Evolutionary conservation across 805 yeast species (phyloP).

Genomic region (Candida dajiaensis): DNA sequence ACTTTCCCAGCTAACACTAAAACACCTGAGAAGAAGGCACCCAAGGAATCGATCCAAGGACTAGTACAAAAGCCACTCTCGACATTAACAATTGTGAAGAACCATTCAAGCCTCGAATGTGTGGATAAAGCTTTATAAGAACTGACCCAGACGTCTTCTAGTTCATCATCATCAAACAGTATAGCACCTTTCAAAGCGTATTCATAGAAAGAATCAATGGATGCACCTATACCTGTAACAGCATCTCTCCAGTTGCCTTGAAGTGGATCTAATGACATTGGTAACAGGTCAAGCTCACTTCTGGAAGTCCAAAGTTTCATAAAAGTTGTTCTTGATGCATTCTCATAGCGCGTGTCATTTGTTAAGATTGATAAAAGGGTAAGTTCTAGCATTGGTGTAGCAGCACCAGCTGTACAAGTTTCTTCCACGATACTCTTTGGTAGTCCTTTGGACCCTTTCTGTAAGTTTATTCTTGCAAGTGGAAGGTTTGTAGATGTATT

Average conservation of each 20-base stretch:
- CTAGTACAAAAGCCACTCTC: constrained; percentile 43
- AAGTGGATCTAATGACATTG: constrained; percentile 68
- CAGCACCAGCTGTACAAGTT: constrained; percentile 86
- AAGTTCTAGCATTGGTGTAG: constrained; percentile 77
- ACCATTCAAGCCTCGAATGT: constrained; percentile 47
- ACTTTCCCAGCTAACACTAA: constrained; percentile 76
- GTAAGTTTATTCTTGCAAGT: constrained; percentile 69
- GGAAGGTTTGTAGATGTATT: constrained; percentile 63
- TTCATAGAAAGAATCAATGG: constrained; percentile 87
- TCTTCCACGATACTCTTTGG: constrained; percentile 45
- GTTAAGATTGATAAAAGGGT: constrained; percentile 70
- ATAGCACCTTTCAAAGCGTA: constrained; percentile 76
- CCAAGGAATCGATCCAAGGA: constrained; percentile 77
- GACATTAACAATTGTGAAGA: constrained; percentile 51
- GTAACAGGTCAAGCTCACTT: constrained; percentile 57
- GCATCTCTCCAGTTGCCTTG: constrained; percentile 50
- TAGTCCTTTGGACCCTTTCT: constrained; percentile 40
- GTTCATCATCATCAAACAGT: constrained; percentile 55
- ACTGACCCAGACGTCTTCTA: constrained; percentile 49
- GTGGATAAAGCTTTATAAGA: constrained; percentile 54
- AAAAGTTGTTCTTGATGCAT: constrained; percentile 55
- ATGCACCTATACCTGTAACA: constrained; percentile 82
- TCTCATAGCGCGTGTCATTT: constrained; percentile 65
- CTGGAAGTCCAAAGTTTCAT: constrained; percentile 66
- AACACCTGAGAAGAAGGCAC: constrained; percentile 87